Base-by-base conservation (phyloP, 495 filamentous ascomycete genomes). In the Hypoxylon trugodes region DNA sequence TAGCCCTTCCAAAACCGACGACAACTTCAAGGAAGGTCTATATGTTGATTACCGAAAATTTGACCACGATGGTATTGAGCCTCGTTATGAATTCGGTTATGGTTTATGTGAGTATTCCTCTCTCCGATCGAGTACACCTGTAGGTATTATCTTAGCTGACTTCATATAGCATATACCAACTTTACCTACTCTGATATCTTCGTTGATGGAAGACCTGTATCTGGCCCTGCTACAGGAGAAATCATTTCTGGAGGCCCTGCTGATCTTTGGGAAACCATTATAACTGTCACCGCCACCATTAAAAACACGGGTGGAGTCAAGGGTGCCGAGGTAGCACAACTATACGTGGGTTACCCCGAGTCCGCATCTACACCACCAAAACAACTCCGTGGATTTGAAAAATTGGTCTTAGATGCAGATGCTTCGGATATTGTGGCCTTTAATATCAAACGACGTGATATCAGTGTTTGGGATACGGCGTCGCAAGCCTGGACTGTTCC, bases 1-100 rank as follows among this genome's bases (percentile, higher is more conserved):
- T 47, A 69, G 45, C 74, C 80, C 75, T 10, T 70, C 87, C 21
- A 80, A 80, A 0, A 83, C 81, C 1, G 85, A 85, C 2, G 85
- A 90, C 46, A 82, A 85, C 68, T 93, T 91, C 61, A 71, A 75
- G 9, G 90, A 96, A 68, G 90, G 90, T 0, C 78, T 96, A 13
- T 89, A 86, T 50, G 83, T 96, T 60, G 93, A 97, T 71, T 95
- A 96, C 74, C 87, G 93, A 19, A 84, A 92, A 61, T 96, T 96
- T 69, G 93, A 97, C 76, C 84, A 84, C 30, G 60, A 73, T 3
- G 61, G 66, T 12, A 86, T 89, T 49, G 76, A 72, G 16, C 87
- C 86, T 6, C 78, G 85, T 19, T 90, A 81, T 50, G 85, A 86
- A 61, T 90, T 90, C 58, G 87, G 80, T 33, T 87, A 79, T 59